Evolutionary conservation across 2,329 filamentous ascomycete species (phyloP).

Genomic region (Aspergillus glaucus): DNA sequence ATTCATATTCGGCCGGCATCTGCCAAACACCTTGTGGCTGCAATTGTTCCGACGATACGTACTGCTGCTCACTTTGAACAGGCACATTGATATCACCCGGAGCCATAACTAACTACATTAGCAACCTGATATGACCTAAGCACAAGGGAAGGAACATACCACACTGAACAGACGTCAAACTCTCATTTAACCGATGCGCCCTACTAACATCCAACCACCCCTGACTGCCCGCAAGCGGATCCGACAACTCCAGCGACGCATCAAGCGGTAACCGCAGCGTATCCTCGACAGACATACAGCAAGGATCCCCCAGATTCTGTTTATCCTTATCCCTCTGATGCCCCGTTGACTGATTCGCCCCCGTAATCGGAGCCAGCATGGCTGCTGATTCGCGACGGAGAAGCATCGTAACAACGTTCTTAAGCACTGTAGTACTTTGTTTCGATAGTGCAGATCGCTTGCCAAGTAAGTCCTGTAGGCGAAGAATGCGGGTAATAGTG

Average conservation of each 20-base stretch:
- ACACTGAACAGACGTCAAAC: constrained; percentile 18
- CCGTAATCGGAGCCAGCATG: constrained; percentile 17
- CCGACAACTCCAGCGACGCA: constrained; percentile 4
- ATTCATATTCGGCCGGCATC: constrained; percentile 4
- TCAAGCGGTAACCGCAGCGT: constrained; percentile 17
- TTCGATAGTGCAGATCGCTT: constrained; percentile 29
- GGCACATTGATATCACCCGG: constrained; percentile 4
- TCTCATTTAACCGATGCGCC: constrained; percentile 16
- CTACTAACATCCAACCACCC: constrained; percentile 6
- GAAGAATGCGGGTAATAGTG: constrained; percentile 38
- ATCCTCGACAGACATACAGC: constrained; percentile 17
- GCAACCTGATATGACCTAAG: background rate
- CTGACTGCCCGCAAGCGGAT: constrained; percentile 3
- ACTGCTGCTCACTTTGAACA: background rate
- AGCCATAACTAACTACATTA: constrained; percentile 5
- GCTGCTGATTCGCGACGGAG: constrained; percentile 19
- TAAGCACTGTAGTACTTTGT: constrained; percentile 23
- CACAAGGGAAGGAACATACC: constrained; percentile 6
- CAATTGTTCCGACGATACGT: background rate
- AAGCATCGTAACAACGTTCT: constrained; percentile 19
- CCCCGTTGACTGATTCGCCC: background rate
- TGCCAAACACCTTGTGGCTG: constrained; percentile 3
- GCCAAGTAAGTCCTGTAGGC: constrained; percentile 34
- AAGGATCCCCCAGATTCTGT: background rate
- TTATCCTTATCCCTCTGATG: background rate